A percentile compares a stretch with the other conserved stretches of the same genome.
phyloP scores from a whole-genome alignment of 768 basidiomycete genomes.

The Udeniomyces megalosporus region DNA sequence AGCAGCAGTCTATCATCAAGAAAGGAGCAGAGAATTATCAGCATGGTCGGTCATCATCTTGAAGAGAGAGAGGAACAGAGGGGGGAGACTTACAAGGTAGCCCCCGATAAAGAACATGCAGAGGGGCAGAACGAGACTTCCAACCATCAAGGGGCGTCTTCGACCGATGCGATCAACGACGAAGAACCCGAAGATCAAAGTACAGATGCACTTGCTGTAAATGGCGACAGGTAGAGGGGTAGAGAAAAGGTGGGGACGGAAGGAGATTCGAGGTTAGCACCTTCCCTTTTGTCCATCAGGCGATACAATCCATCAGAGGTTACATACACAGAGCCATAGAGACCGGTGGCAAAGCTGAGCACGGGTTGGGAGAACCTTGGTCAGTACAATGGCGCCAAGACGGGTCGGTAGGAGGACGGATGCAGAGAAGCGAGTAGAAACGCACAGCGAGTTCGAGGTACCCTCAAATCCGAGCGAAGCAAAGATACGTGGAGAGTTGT shows the following conservation, averaged over 20 bases:
- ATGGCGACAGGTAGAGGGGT: not conserved
- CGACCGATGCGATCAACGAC: constrained; percentile 36
- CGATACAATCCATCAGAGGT: too few species aligned
- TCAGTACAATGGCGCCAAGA: too few species aligned
- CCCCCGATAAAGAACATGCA: constrained; percentile 37
- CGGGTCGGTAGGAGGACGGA: too few species aligned
- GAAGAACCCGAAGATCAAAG: constrained; percentile 33
- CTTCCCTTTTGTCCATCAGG: too few species aligned
- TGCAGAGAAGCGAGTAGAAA: too few species aligned
- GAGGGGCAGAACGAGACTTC: constrained; percentile 33
- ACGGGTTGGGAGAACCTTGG: too few species aligned
- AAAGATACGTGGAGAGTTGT: constrained; percentile 40
- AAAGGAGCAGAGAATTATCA: too few species aligned
- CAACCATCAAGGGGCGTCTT: constrained; percentile 33
- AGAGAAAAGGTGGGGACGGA: not conserved
- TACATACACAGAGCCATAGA: constrained; percentile 28
- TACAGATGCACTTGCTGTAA: constrained; percentile 24
- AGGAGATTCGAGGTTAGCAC: not conserved
- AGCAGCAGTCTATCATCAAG: not conserved
- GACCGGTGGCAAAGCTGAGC: constrained; percentile 35
- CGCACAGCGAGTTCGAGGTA: constrained; percentile 25
- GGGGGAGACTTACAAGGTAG: too few species aligned
- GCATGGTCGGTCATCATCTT: too few species aligned
- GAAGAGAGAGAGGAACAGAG: too few species aligned
- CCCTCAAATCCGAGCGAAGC: constrained; percentile 35